These are phyloP conservation scores for Spergularia marina DNA, from an alignment of 148 eudicot species.

Conservation along the genomic window DNA sequence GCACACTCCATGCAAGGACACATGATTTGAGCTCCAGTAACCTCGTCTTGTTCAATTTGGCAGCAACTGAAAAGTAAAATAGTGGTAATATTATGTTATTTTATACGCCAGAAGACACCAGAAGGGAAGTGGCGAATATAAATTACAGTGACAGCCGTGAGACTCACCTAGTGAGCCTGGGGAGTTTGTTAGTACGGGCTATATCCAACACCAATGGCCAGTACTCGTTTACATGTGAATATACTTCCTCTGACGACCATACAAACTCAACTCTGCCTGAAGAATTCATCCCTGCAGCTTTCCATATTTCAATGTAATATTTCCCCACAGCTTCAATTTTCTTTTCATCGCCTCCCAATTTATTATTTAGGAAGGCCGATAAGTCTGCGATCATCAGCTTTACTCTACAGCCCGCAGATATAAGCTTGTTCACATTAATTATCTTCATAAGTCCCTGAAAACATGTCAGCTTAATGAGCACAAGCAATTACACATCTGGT, in stretches of 20 bases:
- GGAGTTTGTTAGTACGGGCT: conserved; percentile 71
- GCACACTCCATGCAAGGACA: conserved; percentile 99
- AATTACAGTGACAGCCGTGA: not conserved
- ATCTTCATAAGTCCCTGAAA: conserved; percentile 83
- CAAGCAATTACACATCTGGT: too few species aligned
- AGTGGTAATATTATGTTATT: not conserved
- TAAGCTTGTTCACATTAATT: conserved; percentile 79
- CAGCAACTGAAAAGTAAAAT: conserved; percentile 47
- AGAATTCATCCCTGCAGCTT: conserved; percentile 70
- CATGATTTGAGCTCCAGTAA: conserved; percentile 75
- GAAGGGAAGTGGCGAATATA: too few species aligned
- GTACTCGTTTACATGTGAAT: too few species aligned
- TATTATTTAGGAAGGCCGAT: conserved; percentile 85
- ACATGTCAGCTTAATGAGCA: too few species aligned
- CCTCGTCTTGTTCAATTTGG: conserved; percentile 72
- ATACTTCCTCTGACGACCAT: too few species aligned
- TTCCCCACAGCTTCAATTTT: conserved; percentile 79
- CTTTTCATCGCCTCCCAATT: conserved; percentile 89
- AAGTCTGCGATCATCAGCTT: conserved; percentile 89
- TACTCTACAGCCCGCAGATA: conserved; percentile 83
- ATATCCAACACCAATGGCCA: conserved; percentile 96
- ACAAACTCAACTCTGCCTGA: conserved; percentile 80
- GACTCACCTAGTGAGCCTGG: conserved; percentile 65
- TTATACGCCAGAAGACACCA: not conserved
- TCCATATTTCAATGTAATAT: conserved; percentile 92